Conservation (phyloP, 2,329 filamentous ascomycete genomes). For the Curvularia sp. region DNA sequence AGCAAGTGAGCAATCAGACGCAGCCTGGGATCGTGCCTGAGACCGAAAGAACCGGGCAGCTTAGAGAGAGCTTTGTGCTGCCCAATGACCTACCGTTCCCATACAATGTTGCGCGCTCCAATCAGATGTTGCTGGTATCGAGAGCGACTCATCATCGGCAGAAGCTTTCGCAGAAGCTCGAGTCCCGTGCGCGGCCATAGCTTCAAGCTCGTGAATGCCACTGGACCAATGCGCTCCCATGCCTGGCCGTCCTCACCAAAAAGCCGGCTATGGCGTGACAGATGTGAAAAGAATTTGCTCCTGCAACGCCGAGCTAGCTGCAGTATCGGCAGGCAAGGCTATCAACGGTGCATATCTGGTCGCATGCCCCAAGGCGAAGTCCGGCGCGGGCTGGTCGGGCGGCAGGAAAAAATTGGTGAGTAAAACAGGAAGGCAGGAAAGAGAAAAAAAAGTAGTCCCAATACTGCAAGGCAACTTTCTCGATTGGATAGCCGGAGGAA, state of each 20-base stretch:
- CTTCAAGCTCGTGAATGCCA: constrained; percentile 9
- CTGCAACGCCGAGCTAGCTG: constrained; percentile 13
- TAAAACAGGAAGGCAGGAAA: not conserved
- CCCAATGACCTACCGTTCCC: constrained; percentile 20
- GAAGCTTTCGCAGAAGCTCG: constrained; percentile 12
- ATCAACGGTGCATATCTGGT: constrained; percentile 8
- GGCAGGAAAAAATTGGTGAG: not conserved
- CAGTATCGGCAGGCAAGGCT: constrained; percentile 16
- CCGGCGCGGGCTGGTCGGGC: constrained; percentile 3
- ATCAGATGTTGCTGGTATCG: constrained; percentile 14
- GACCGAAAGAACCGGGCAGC: constrained; percentile 18
- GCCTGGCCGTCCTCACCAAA: constrained; percentile 9
- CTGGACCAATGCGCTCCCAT: constrained; percentile 13
- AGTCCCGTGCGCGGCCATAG: constrained; percentile 15
- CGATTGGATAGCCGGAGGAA: not conserved
- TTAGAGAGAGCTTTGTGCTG: constrained; percentile 18
- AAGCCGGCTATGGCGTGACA: constrained; percentile 16
- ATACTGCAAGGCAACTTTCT: not conserved
- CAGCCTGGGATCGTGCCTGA: constrained; percentile 15
- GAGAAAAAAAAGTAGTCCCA: not conserved
- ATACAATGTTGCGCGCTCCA: constrained; percentile 17
- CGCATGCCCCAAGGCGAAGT: constrained; percentile 10
- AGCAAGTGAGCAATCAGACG: constrained; percentile 19
- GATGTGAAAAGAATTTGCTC: constrained; percentile 13
- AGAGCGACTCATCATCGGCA: constrained; percentile 20